A percentile compares a stretch with the other conserved stretches of the same genome.
Evolutionary conservation across 2,329 filamentous ascomycete genomes (phyloP).

Genomic region (Colletotrichum neosansevieriae): DNA sequence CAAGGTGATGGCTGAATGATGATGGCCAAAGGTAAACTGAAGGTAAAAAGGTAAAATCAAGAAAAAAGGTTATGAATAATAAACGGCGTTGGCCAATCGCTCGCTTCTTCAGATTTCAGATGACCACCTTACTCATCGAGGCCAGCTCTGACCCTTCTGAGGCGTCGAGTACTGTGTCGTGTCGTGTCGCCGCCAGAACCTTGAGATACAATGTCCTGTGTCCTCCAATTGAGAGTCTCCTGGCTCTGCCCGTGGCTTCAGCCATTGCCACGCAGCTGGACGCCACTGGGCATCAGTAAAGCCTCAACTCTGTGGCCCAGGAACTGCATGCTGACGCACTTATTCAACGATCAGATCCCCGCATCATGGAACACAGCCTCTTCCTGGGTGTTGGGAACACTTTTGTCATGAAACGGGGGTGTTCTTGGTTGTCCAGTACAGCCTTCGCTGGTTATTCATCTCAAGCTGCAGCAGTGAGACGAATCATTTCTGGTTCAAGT

Average conservation of each 20-base stretch:
- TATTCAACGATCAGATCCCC: not conserved
- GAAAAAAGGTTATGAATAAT: too few species aligned
- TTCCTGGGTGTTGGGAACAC: not conserved
- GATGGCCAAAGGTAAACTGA: too few species aligned
- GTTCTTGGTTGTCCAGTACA: not conserved
- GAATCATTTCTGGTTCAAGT: too few species aligned
- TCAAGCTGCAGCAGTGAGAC: too few species aligned
- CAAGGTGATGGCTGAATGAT: not conserved
- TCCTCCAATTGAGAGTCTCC: not conserved
- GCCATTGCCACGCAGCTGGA: slow-evolving; percentile 7
- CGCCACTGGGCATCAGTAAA: not conserved
- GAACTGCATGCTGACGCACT: not conserved
- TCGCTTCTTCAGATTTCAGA: slow-evolving; percentile 6
- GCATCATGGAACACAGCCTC: not conserved
- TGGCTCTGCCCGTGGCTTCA: slow-evolving; percentile 10
- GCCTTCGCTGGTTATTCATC: not conserved
- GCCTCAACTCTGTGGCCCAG: slow-evolving; percentile 2
- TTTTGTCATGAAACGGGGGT: not conserved
- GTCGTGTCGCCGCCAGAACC: not conserved
- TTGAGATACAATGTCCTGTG: not conserved
- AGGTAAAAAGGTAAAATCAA: too few species aligned
- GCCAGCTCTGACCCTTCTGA: slow-evolving; percentile 17
- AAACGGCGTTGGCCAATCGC: too few species aligned
- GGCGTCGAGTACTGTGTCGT: slow-evolving; percentile 6
- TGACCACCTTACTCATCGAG: not conserved